These are phyloP conservation scores for Petunia secreta DNA, from an alignment of 257 asterid genomes.

Conservation along the genomic window DNA sequence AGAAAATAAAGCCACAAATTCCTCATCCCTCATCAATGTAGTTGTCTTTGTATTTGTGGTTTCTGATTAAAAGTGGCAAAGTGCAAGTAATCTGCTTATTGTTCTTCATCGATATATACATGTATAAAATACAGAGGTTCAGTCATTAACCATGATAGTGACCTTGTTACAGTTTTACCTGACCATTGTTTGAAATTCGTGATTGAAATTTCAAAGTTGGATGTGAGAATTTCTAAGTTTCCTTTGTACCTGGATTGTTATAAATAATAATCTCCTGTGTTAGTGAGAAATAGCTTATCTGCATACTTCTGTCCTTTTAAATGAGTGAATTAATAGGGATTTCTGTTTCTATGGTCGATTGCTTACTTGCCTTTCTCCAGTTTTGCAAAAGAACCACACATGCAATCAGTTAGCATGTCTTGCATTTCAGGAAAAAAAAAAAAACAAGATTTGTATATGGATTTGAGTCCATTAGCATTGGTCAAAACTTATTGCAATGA, in stretches of 20 bases:
- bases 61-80: neutral
- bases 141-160: neutral
- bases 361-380: neutral
- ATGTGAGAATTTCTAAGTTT: neutral
- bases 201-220: slow-evolving; percentile 1
- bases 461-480: neutral
- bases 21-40: slow-evolving; percentile 35
- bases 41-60: neutral
- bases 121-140: neutral
- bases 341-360: neutral
- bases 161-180: neutral
- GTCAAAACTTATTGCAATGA: neutral
- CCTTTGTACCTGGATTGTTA: neutral
- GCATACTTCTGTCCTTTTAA: neutral
- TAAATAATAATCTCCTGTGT: neutral
- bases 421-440: neutral
- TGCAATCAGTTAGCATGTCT: neutral
- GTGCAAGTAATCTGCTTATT: slow-evolving; percentile 14
- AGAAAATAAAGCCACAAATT: slow-evolving; percentile 63
- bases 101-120: neutral
- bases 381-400: neutral
- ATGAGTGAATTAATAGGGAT: neutral
- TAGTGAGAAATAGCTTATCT: neutral
- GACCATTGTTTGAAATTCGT: neutral
- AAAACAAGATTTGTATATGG: neutral